Percentiles rank a stretch among this genome's conserved stretches.
These are phyloP conservation scores for Cyclotella kingstonii DNA, from an alignment of 108 stramenopile species.

Conservation along the genomic window DNA sequence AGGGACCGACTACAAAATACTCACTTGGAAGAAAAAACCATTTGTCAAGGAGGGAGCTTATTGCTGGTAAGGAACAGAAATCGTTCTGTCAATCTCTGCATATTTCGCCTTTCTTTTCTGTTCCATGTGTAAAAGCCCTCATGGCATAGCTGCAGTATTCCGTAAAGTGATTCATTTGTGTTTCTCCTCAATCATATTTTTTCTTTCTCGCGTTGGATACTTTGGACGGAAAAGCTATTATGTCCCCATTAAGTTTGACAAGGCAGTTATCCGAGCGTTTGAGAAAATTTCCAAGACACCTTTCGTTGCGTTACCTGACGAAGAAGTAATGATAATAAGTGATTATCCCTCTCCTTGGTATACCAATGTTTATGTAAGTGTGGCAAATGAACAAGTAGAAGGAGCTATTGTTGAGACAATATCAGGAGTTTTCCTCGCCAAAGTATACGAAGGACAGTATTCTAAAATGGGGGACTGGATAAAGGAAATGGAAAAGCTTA, in stretches of 20 bases:
- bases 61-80: constrained; percentile 2
- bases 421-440: constrained; percentile 29
- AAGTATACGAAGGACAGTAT: constrained; percentile 33
- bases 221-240: constrained; percentile 1
- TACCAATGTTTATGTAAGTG: constrained; percentile 21
- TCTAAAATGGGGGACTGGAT: constrained; percentile 25
- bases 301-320: constrained; percentile 8
- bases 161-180: neutral
- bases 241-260: constrained; percentile 19
- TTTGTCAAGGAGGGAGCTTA: constrained; percentile 29
- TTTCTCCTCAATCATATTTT: neutral
- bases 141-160: neutral
- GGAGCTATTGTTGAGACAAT: constrained; percentile 17
- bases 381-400: constrained; percentile 8
- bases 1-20: constrained; percentile 18
- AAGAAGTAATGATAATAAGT: constrained; percentile 19
- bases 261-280: constrained; percentile 9
- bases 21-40: constrained; percentile 32
- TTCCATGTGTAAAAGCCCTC: neutral
- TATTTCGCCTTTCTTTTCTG: neutral
- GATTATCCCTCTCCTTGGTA: constrained; percentile 35
- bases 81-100: neutral
- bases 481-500: constrained; percentile 6
- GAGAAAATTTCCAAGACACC: constrained; percentile 10
- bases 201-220: too few species aligned